Evolutionary conservation across 805 yeast genomes (phyloP).

Genomic region (Priceomyces haplophilus): DNA sequence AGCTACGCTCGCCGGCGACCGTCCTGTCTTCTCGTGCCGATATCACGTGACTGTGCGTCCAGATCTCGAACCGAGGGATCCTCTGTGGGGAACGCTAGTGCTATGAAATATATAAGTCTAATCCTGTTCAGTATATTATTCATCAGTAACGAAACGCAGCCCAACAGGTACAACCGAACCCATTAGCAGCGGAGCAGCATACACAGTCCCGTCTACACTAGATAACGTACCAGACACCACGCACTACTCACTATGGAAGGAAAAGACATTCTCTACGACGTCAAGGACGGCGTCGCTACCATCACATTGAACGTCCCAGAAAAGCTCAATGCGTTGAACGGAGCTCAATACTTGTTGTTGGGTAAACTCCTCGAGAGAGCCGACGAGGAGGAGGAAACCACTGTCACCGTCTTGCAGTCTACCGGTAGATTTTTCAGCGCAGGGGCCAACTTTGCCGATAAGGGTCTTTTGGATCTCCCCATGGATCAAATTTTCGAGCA

Average conservation of each 20-base stretch:
- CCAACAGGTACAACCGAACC: no score
- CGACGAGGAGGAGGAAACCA: constrained; percentile 56
- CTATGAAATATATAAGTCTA: no score
- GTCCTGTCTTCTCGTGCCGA: no score
- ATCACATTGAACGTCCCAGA: constrained; percentile 66
- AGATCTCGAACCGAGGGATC: no score
- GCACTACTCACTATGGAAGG: constrained; percentile 17
- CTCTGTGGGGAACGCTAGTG: no score
- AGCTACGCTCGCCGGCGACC: no score
- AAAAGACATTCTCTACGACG: constrained; percentile 37
- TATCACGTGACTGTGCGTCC: no score
- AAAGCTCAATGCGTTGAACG: constrained; percentile 63
- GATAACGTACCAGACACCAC: no score
- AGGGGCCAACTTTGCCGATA: constrained; percentile 69
- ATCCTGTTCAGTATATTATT: no score
- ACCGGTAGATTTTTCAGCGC: constrained; percentile 78
- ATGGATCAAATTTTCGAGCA: constrained; percentile 31
- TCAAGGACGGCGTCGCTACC: constrained; percentile 48
- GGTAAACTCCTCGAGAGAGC: constrained; percentile 61
- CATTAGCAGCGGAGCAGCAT: no score
- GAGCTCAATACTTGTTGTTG: constrained; percentile 58
- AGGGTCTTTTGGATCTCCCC: constrained; percentile 27
- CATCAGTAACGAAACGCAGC: no score
- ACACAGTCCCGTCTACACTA: no score
- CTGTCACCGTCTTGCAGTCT: constrained; percentile 64